Percentiles rank a stretch among this genome's conserved stretches.
These are phyloP conservation scores for Nepenthes gracilis DNA, from an alignment of 148 eudicot genomes.

Conservation along the genomic window DNA sequence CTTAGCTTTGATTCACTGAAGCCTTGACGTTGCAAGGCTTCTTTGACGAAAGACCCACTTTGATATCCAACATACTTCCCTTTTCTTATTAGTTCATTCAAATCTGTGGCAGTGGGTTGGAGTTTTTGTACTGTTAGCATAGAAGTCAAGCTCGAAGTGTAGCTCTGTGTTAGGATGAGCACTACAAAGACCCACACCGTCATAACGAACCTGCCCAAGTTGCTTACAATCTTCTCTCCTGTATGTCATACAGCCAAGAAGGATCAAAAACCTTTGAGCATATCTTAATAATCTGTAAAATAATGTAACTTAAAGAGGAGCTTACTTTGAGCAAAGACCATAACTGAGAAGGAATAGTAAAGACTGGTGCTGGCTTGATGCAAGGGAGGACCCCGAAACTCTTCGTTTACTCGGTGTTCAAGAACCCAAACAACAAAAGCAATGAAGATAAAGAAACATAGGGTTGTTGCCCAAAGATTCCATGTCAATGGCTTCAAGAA, in stretches of 20 bases:
- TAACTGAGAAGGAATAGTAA: slow-evolving; percentile 45
- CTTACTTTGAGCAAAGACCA: slow-evolving; percentile 44
- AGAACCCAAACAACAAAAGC: slow-evolving; percentile 41
- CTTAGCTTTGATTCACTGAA: slow-evolving; percentile 10
- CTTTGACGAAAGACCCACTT: slow-evolving; percentile 14
- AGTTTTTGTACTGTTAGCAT: slow-evolving; percentile 29
- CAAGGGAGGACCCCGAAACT: slow-evolving; percentile 35
- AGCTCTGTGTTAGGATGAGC: slow-evolving; percentile 27
- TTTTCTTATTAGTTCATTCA: slow-evolving; percentile 17
- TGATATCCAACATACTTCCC: slow-evolving; percentile 27
- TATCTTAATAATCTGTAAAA: neutral
- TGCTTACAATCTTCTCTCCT: slow-evolving; percentile 28
- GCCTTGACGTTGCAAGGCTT: slow-evolving; percentile 3
- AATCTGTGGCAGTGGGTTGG: slow-evolving; percentile 17
- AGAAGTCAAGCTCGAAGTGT: slow-evolving; percentile 36
- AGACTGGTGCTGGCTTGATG: slow-evolving; percentile 35
- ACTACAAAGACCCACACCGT: slow-evolving; percentile 35
- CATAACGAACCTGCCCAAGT: slow-evolving; percentile 33
- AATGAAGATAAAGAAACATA: slow-evolving; percentile 23
- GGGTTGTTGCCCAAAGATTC: slow-evolving; percentile 40
- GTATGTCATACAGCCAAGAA: neutral
- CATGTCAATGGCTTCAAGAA: slow-evolving; percentile 38
- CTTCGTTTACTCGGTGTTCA: slow-evolving; percentile 37
- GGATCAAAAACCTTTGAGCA: neutral
- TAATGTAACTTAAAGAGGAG: neutral